These are phyloP conservation scores for Bassia scoparia DNA, from an alignment of 148 eudicot species.

Conservation along the genomic window DNA sequence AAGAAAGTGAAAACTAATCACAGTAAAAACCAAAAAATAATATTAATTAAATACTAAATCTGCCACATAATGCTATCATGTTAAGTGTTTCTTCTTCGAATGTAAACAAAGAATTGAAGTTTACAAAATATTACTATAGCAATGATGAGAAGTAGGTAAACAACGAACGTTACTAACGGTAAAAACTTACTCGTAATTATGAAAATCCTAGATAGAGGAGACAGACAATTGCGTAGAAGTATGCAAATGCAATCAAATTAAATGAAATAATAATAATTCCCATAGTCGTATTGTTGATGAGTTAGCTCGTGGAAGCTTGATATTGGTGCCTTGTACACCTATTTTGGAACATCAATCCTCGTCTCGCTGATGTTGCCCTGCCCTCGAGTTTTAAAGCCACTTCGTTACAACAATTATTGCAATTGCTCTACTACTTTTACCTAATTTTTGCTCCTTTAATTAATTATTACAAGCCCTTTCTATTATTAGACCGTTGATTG, in stretches of 20 bases:
- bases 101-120: too few relatives aligned
- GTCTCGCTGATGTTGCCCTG: slow-evolving; percentile 16
- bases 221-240: background rate
- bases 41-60: too few relatives aligned
- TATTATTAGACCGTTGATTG: too few relatives aligned
- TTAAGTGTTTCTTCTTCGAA: too few relatives aligned
- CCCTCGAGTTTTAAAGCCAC: background rate
- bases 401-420: slow-evolving; percentile 9
- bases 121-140: background rate
- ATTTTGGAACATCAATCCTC: slow-evolving; percentile 19
- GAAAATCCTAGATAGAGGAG: background rate
- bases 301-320: slow-evolving; percentile 21
- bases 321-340: slow-evolving; percentile 16
- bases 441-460: too few relatives aligned
- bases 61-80: too few relatives aligned
- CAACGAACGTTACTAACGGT: background rate
- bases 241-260: background rate
- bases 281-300: background rate
- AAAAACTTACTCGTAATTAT: background rate
- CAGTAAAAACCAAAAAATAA: too few relatives aligned
- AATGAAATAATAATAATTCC: too few relatives aligned
- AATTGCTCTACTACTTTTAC: background rate
- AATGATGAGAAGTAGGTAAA: background rate
- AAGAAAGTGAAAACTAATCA: too few relatives aligned
- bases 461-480: too few relatives aligned